A percentile compares a stretch with the other conserved stretches of the same genome.
These are phyloP conservation scores for Cercophora newfieldiana DNA, from an alignment of 495 filamentous ascomycete genomes.

Conservation along the genomic window DNA sequence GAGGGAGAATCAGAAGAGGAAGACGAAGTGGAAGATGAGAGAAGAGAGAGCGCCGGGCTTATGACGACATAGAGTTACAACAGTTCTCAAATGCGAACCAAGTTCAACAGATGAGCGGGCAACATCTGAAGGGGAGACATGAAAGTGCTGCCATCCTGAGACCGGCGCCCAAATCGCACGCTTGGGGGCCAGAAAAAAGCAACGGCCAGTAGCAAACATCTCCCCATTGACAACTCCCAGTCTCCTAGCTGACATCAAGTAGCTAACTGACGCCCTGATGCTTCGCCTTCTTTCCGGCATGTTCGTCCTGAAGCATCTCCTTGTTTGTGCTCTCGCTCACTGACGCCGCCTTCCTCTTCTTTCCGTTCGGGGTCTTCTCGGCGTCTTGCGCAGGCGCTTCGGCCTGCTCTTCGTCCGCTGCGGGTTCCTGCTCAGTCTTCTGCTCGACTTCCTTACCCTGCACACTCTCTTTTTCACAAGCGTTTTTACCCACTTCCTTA, in stretches of 20 bases:
- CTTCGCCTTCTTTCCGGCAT: not conserved
- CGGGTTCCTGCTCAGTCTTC: not conserved
- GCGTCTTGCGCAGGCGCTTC: not conserved
- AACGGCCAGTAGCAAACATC: not conserved
- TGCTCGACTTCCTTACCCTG: not conserved
- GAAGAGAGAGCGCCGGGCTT: conserved; percentile 40
- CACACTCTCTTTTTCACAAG: not conserved
- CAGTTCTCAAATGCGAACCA: not conserved
- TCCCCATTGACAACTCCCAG: too few species aligned
- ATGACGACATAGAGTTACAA: conserved; percentile 11
- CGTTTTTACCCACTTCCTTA: conserved; percentile 3
- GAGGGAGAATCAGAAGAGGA: conserved; percentile 54
- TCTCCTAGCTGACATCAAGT: not conserved
- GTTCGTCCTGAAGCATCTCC: not conserved
- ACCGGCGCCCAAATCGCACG: too few species aligned
- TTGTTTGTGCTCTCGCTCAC: not conserved
- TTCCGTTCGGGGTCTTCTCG: not conserved
- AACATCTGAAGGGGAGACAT: too few species aligned
- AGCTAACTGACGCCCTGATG: not conserved
- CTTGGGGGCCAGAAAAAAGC: not conserved
- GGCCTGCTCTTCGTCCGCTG: not conserved
- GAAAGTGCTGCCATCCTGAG: too few species aligned
- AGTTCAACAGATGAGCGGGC: not conserved
- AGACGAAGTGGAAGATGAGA: conserved; percentile 40
- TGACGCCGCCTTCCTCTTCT: conserved; percentile 3